Percentiles rank a stretch among this genome's conserved stretches.
Evolutionary conservation across 805 yeast genomes (phyloP).

Genomic region (Hanseniaspora mollemarum): DNA sequence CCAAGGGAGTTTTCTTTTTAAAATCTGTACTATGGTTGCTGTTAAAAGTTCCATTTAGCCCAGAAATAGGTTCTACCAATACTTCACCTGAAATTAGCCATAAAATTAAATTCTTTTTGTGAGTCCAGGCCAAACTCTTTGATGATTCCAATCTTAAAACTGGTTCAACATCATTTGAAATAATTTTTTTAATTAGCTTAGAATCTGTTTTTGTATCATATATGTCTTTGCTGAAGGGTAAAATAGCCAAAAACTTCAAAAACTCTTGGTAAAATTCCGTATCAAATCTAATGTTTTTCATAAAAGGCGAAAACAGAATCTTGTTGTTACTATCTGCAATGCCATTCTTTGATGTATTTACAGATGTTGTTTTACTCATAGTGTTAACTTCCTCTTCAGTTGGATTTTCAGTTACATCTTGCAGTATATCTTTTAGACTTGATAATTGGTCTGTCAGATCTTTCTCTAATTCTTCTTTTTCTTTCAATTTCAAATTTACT

Average conservation of each 20-base stretch:
- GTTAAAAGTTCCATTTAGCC: slow-evolving; percentile 59
- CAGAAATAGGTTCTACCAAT: slow-evolving; percentile 74
- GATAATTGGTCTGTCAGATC: slow-evolving; percentile 55
- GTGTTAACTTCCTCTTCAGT: slow-evolving; percentile 16
- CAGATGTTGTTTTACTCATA: slow-evolving; percentile 19
- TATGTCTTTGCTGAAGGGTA: slow-evolving; percentile 29
- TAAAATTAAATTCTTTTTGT: slow-evolving; percentile 48
- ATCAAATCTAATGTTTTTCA: slow-evolving; percentile 36
- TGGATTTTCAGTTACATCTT: slow-evolving; percentile 17
- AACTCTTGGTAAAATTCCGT: slow-evolving; percentile 32
- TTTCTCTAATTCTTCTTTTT: slow-evolving; percentile 56
- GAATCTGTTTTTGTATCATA: slow-evolving; percentile 35
- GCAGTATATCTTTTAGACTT: slow-evolving; percentile 52
- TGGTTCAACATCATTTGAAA: slow-evolving; percentile 73
- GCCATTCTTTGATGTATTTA: slow-evolving; percentile 1
- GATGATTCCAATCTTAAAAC: slow-evolving; percentile 52
- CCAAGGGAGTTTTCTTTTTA: slow-evolving; percentile 18
- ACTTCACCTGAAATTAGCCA: slow-evolving; percentile 71
- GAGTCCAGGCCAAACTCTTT: slow-evolving; percentile 52
- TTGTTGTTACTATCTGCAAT: not conserved
- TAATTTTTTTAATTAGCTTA: slow-evolving; percentile 50
- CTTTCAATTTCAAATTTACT: slow-evolving; percentile 44
- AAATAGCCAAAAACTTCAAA: slow-evolving; percentile 30
- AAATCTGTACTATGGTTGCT: not conserved
- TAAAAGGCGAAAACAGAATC: slow-evolving; percentile 33